Percentiles rank a stretch among this genome's conserved stretches.
phyloP scores from a whole-genome alignment of 495 filamentous ascomycete genomes.

The Talaromyces thailandensis region DNA sequence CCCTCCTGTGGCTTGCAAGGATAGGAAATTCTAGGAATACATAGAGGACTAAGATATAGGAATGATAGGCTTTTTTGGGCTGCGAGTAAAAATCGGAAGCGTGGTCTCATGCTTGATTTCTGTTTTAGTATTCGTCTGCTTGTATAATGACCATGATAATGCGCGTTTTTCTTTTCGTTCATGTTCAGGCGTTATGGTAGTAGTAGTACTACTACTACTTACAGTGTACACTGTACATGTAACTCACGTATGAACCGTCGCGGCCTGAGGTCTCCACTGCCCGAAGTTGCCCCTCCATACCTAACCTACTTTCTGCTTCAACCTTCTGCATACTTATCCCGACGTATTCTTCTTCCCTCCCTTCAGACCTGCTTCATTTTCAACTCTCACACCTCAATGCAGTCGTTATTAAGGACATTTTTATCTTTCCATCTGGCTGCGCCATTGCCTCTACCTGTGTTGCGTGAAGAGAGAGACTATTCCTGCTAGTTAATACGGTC shows the following conservation, averaged over 20 bases:
- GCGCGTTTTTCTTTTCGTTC: background rate
- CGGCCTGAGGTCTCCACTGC: background rate
- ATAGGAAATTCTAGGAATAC: background rate
- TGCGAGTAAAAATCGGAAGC: background rate
- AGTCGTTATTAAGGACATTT: slow-evolving; percentile 3
- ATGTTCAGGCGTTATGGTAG: background rate
- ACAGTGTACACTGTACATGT: too few relatives aligned
- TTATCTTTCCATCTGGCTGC: background rate
- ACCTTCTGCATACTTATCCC: background rate
- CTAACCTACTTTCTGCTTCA: background rate
- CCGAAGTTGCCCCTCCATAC: background rate
- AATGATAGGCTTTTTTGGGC: background rate
- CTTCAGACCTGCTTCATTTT: background rate
- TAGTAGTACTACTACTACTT: background rate
- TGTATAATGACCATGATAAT: background rate
- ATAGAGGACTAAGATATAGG: background rate
- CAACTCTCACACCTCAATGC: background rate
- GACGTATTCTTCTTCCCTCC: background rate
- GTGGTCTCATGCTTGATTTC: background rate
- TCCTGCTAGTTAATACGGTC: too few relatives aligned
- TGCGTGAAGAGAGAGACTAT: background rate
- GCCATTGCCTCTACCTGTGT: background rate
- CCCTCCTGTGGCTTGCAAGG: background rate
- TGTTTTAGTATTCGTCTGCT: background rate
- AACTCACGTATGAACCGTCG: background rate